Percentiles rank a stretch among this genome's conserved stretches.
These are phyloP conservation scores for Coemansia sp. DNA, from an alignment of 192 early-diverging fungal species.

Conservation along the genomic window DNA sequence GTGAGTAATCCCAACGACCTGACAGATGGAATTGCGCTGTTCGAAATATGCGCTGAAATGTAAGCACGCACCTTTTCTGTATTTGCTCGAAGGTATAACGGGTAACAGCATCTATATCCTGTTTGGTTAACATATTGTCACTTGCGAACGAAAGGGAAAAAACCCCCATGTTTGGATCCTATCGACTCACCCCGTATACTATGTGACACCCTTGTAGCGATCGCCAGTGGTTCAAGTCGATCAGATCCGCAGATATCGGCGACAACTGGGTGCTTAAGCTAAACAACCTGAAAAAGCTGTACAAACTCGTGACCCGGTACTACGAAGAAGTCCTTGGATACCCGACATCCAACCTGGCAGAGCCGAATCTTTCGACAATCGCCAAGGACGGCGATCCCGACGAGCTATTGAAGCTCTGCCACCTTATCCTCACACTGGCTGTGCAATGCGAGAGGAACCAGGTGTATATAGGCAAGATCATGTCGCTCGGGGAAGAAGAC, in stretches of 20 bases:
- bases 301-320: slow-evolving; percentile 79
- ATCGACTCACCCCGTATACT: too few species aligned
- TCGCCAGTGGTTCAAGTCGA: slow-evolving; percentile 84
- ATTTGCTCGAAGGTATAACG: too few species aligned
- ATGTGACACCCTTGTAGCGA: slow-evolving; percentile 59
- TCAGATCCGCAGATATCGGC: slow-evolving; percentile 66
- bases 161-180: too few species aligned
- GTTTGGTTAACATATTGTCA: too few species aligned
- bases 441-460: slow-evolving; percentile 87
- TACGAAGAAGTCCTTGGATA: slow-evolving; percentile 86
- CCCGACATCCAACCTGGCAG: slow-evolving; percentile 58
- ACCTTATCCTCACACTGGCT: slow-evolving; percentile 79
- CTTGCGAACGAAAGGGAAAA: too few species aligned
- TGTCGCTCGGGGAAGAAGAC: slow-evolving; percentile 62
- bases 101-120: too few species aligned
- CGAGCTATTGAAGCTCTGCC: slow-evolving; percentile 78
- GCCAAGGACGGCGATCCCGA: slow-evolving; percentile 71
- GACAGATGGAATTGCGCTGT: slow-evolving; percentile 73
- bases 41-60: slow-evolving; percentile 83
- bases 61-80: slow-evolving; percentile 49
- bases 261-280: slow-evolving; percentile 96
- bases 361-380: slow-evolving; percentile 79
- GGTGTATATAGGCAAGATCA: slow-evolving; percentile 81
- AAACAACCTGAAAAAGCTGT: slow-evolving; percentile 89
- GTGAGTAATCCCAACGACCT: slow-evolving; percentile 60